Percentiles rank a stretch among this genome's conserved stretches.
phyloP scores from a whole-genome alignment of 129 eudicot genomes.

The Scalesia atractyloides region DNA sequence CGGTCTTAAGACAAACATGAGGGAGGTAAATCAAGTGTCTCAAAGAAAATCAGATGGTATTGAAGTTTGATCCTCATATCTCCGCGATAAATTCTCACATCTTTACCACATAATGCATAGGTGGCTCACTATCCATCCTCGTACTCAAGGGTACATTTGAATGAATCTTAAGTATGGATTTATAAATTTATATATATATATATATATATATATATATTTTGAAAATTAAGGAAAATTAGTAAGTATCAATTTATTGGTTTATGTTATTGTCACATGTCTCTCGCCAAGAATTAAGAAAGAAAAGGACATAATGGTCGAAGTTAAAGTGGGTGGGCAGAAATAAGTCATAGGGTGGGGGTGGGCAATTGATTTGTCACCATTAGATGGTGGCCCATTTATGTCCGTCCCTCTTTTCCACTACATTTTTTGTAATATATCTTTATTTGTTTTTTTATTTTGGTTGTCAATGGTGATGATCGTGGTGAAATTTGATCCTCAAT shows the following conservation, averaged over 20 bases:
- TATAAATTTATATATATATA: not conserved
- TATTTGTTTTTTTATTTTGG: not conserved
- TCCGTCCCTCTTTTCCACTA: slow-evolving; percentile 34
- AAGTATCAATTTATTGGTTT: slow-evolving; percentile 2
- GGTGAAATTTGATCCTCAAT: slow-evolving; percentile 21
- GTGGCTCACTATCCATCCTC: slow-evolving; percentile 1
- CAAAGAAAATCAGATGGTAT: too few relatives aligned
- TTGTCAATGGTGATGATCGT: slow-evolving; percentile 5
- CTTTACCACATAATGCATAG: not conserved
- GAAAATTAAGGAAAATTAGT: not conserved
- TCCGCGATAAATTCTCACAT: too few relatives aligned
- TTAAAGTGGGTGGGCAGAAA: slow-evolving; percentile 28
- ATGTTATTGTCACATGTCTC: slow-evolving; percentile 30
- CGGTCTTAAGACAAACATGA: too few relatives aligned
- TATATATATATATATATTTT: too few relatives aligned
- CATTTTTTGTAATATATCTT: slow-evolving; percentile 19
- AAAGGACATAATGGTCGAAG: slow-evolving; percentile 14
- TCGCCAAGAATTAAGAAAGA: slow-evolving; percentile 25
- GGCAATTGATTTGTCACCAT: slow-evolving; percentile 43
- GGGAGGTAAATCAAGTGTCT: too few relatives aligned
- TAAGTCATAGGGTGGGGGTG: slow-evolving; percentile 28
- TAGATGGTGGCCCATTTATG: slow-evolving; percentile 43
- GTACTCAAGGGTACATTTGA: not conserved
- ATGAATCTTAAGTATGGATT: not conserved
- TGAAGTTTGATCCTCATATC: too few relatives aligned